Evolutionary conservation across 768 basidiomycete species (phyloP).

Genomic region (Auricularia sp.): DNA sequence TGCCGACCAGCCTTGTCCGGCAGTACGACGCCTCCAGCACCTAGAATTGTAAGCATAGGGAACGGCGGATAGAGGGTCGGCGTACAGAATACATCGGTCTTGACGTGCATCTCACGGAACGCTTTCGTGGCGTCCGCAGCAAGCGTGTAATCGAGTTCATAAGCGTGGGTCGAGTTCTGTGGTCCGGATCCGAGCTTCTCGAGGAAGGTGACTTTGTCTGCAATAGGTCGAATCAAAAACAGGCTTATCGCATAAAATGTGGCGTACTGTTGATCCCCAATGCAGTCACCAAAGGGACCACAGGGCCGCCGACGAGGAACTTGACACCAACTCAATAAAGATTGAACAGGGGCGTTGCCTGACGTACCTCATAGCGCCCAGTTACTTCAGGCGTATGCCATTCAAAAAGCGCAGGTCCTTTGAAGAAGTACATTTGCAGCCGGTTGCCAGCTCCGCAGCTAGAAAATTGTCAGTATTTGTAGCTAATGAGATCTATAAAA

Average conservation of each 20-base stretch:
- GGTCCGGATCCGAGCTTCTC: constrained; percentile 59
- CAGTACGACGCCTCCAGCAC: constrained; percentile 55
- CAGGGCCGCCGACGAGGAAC: constrained; percentile 45
- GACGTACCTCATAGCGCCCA: constrained; percentile 55
- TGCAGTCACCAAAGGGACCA: constrained; percentile 65
- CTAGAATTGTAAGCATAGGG: background rate
- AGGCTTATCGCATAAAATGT: background rate
- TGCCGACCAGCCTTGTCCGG: constrained; percentile 63
- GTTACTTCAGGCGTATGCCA: constrained; percentile 60
- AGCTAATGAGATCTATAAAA: background rate
- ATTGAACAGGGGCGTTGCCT: background rate
- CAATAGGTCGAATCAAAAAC: background rate
- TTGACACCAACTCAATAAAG: constrained; percentile 10
- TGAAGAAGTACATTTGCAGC: constrained; percentile 23
- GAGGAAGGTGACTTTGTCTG: constrained; percentile 62
- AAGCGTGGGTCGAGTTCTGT: constrained; percentile 62
- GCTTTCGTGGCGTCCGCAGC: constrained; percentile 32
- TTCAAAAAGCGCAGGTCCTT: constrained; percentile 30
- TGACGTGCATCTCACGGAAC: constrained; percentile 69
- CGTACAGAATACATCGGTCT: constrained; percentile 67
- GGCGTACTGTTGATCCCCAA: constrained; percentile 51
- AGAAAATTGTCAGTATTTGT: background rate
- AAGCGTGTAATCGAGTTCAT: constrained; percentile 61
- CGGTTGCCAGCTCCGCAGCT: constrained; percentile 48
- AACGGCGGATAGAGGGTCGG: background rate